phyloP scores from a whole-genome alignment of 129 eudicot species.

The Flaveria linearis region DNA sequence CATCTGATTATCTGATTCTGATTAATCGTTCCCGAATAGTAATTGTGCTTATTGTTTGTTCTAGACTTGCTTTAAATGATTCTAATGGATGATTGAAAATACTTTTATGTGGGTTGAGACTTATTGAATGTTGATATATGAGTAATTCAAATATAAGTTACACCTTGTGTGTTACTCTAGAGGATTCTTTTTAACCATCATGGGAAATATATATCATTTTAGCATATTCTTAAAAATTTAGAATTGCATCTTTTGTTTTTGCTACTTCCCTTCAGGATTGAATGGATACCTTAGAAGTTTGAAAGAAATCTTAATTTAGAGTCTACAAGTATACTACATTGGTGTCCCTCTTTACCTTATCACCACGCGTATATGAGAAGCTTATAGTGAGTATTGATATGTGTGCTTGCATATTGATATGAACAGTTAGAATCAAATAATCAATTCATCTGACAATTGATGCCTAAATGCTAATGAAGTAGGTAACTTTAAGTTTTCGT shows the following conservation, averaged over 20 bases:
- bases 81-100: too few species aligned
- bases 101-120: neutral
- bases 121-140: neutral
- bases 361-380: too few species aligned
- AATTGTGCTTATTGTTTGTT: neutral
- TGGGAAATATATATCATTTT: too few species aligned
- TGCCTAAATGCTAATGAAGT: neutral
- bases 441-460: neutral
- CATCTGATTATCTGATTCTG: slow-evolving; percentile 2
- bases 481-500: neutral
- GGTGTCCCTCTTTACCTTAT: neutral
- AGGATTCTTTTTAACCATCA: too few species aligned
- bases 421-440: neutral
- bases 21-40: neutral
- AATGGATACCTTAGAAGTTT: too few species aligned
- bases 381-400: neutral
- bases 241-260: too few species aligned
- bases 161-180: too few species aligned
- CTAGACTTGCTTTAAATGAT: too few species aligned
- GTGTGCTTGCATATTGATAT: neutral
- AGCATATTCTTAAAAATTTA: too few species aligned
- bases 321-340: neutral
- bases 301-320: too few species aligned
- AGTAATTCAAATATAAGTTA: neutral
- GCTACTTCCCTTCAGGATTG: too few species aligned